phyloP scores from a whole-genome alignment of 805 yeast species.

The Nakazawaea laoshanensis region DNA sequence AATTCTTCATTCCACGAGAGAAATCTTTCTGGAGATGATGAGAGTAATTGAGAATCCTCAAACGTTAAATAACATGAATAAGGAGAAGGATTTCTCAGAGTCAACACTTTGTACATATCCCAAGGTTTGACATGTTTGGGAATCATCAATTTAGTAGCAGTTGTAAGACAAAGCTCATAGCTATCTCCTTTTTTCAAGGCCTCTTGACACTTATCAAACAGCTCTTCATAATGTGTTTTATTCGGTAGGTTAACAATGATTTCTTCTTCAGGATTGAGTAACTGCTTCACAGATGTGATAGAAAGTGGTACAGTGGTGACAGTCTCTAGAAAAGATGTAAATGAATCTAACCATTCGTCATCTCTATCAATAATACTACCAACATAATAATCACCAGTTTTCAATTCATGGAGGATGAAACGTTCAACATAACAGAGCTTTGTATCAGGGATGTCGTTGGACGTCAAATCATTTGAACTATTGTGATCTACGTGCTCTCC shows the following conservation, averaged over 20 bases:
- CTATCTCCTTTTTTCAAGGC: conserved; percentile 76
- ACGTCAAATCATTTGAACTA: conserved; percentile 29
- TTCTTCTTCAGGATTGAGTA: conserved; percentile 7
- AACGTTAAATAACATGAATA: conserved; percentile 77
- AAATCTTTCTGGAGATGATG: conserved; percentile 94
- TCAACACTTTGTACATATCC: conserved; percentile 70
- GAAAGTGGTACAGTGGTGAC: not conserved
- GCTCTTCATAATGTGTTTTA: conserved; percentile 39
- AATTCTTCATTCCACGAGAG: conserved; percentile 57
- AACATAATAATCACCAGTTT: conserved; percentile 34
- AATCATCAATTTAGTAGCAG: conserved; percentile 53
- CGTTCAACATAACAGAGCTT: conserved; percentile 67
- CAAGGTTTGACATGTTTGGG: conserved; percentile 51
- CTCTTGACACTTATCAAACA: conserved; percentile 58
- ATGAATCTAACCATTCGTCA: conserved; percentile 23
- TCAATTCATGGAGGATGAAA: conserved; percentile 46
- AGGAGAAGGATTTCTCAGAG: conserved; percentile 82
- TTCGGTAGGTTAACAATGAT: conserved; percentile 39
- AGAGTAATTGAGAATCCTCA: conserved; percentile 53
- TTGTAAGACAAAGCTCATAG: conserved; percentile 87
- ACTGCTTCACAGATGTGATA: not conserved
- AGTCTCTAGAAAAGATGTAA: not conserved
- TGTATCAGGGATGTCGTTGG: conserved; percentile 53
- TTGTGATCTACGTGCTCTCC: conserved; percentile 41
- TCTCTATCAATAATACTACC: conserved; percentile 41